Evolutionary conservation across 768 basidiomycete species (phyloP), one percentile per base, ranked within the genome.

Genomic region (Xerocomellus amylosporus): DNA sequence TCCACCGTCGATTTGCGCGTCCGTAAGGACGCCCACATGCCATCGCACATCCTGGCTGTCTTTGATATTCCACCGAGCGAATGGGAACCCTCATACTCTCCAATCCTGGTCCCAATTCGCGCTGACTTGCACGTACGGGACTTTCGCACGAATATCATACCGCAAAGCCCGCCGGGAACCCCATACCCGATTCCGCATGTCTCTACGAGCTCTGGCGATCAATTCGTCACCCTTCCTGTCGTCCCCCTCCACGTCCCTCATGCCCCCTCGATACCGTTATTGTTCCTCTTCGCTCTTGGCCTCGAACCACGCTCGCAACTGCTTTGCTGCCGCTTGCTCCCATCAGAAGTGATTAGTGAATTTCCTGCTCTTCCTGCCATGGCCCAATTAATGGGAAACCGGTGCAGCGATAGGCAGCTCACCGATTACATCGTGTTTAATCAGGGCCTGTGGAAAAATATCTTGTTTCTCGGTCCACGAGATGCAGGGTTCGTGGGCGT

Each of bases 381-480:
- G 85, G 73, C 83, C 2, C 67, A 73, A 22, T 70, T 76, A 39
- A 77, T 86, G 68, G 74, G 77, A 38, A 69, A 64, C 5, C 55
- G 74, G 22, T 70, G 72, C 66, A 74, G 70, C 49, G 73, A 75
- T 36, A 64, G 62, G 36, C 61, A 68, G 51, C 69, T 77, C 36
- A 62, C 69, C 19, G 58, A 60, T 46, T 64, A 69, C 54, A 57
- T 63, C 58, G 63, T 58, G 36, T 72, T 70, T 49, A 86, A 82
- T 63, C 79, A 81, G 41, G 85, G 86, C n/a, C 66, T 87, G 46
- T 85, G 86, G 85, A 78, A 77, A 61, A 88, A 88, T 52, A 75
- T 80, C 34, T 75, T 88, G 12, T 74, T 74, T 17, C 71, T 86
- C 50, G 83, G 78, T 8, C 74, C 81, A 33, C 74, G 69, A 19